Base-by-base conservation (phyloP, 2,329 filamentous ascomycete genomes). In the Paraconiothyrium sp. region DNA sequence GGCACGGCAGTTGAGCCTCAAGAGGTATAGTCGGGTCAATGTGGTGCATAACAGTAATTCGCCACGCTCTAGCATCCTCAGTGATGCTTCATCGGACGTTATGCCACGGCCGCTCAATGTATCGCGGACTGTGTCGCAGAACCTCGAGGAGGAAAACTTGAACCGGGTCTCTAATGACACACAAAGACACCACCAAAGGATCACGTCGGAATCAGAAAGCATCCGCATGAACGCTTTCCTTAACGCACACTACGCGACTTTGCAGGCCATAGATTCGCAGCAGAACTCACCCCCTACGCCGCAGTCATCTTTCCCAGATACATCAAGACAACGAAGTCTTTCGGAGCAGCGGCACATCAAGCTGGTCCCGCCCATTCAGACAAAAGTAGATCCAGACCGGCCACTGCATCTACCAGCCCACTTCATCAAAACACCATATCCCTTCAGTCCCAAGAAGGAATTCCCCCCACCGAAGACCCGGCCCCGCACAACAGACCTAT, bases 361-460 rank as follows among this genome's bases (percentile, higher is more conserved):
- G 16, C 43, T 70, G 6, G 62, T 67, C 8, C 1, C 49, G 4
- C 67, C 72, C 4, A 56, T 70, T 1, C 60, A 58, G 11, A 66
- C 60, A 6, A 39, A 54, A 22, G 57, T 60, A 30, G 59, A 72
- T 41, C 47, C 63, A 27, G 32, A 64, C 24, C 65, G 67, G 16
- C 66, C 65, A 9, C 51, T 62, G 3, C 50, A 72, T 49, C 62
- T 72, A 2, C 69, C 72, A 0, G 54, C 67, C 7, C 68, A 74
- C 54, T 74, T 72, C 52, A 67, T 73, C 48, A 70, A 66, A 27
- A 76, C 70, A 6, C 71, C 71, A 10, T 73, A 76, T 47, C 72
- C 69, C 0, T 73, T 72, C 47, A 66, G 62, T 3, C 60, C 66
- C 3, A 71, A 68, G 46, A 73, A 74, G 39, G 66, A 71, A 32